Evolutionary conservation across 2,329 filamentous ascomycete species (phyloP), one percentile per base, ranked within the genome.

Genomic region (Sarocladium kiliense): DNA sequence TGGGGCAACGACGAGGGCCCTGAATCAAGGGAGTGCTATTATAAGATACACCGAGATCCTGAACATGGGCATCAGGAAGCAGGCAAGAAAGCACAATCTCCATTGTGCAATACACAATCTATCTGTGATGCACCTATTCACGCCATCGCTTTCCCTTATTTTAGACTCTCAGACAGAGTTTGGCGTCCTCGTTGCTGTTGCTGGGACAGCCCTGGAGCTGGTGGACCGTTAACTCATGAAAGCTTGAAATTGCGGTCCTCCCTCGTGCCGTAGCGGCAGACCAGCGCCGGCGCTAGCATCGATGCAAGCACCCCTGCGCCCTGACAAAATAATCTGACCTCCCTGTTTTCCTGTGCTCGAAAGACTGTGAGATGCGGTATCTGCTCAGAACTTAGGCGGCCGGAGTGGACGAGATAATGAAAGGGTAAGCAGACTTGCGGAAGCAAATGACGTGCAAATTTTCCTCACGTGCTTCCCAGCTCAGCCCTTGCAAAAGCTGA

Each of bases 201-300:
- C 47, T 51, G 47, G 47, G 47, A 51, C 47, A 51, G 47, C 47
- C 47, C 47, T 51, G 30, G 30, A 34, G 47, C 7, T 27, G 30
- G 47, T 51, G 47, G 47, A 51, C 47, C 50, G 21, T 41, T 27
- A 10, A 25, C 10, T 53, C 30, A 41, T 41, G 32, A 30, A 53
- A 39, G 32, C 50, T 53, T 27, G 50, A 53, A 53, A 53, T 53
- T 39, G 36, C 32, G 34, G 36, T 41, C 50, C 50, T 41, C 50
- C 36, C 50, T 53, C 50, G 21, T 53, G 36, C 50, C 50, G 32
- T 53, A 53, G 50, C 50, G 50, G 50, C 50, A 53, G 32, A 41
- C 50, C 50, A 53, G 26, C 50, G 23, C 50, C 50, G 50, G 36
- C 50, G 50, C 50, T 53, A 53, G 50, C 50, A 39, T 34, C 23